phyloP scores from a whole-genome alignment of 2,329 filamentous ascomycete genomes.

The Dothideomycetes sp. region DNA sequence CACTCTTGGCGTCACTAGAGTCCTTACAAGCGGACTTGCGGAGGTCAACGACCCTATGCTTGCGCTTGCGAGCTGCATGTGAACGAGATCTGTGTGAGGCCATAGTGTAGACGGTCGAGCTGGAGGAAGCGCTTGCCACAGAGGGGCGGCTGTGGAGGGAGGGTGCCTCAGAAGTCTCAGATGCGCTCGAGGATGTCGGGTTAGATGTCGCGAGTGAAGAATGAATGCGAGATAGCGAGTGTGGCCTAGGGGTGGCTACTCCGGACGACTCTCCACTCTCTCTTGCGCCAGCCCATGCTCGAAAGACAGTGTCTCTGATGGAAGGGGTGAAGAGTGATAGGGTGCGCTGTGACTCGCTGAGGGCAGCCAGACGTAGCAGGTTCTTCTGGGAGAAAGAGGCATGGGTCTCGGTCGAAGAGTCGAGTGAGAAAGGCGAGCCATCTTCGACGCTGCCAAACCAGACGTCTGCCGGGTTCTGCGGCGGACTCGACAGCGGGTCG shows the following conservation, averaged over 20 bases:
- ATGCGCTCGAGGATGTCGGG: constrained; percentile 25
- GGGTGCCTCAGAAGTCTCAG: constrained; percentile 56
- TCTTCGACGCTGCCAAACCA: constrained; percentile 57
- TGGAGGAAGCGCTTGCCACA: constrained; percentile 50
- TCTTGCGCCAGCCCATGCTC: constrained; percentile 75
- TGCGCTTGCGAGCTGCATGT: constrained; percentile 61
- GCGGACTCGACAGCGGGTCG: constrained; percentile 30
- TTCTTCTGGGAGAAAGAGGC: constrained; percentile 95
- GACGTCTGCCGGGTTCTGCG: constrained; percentile 59
- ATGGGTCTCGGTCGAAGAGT: constrained; percentile 70
- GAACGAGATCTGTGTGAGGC: constrained; percentile 50
- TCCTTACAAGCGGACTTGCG: constrained; percentile 43
- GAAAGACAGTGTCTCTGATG: constrained; percentile 82
- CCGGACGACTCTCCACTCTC: constrained; percentile 53
- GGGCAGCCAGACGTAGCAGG: constrained; percentile 65
- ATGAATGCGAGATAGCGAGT: constrained; percentile 35
- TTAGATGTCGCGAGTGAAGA: constrained; percentile 36
- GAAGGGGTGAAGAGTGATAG: constrained; percentile 83
- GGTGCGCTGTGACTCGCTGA: constrained; percentile 82
- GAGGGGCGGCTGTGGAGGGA: constrained; percentile 59
- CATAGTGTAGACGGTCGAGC: constrained; percentile 37
- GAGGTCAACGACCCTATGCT: constrained; percentile 72
- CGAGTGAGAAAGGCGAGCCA: constrained; percentile 65
- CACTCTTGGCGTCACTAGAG: constrained; percentile 30
- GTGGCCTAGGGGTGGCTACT: constrained; percentile 28